Percentiles rank a stretch among this genome's conserved stretches.
Evolutionary conservation across 2,329 filamentous ascomycete genomes (phyloP).

Genomic region (Trichoderma atrobrunneum): DNA sequence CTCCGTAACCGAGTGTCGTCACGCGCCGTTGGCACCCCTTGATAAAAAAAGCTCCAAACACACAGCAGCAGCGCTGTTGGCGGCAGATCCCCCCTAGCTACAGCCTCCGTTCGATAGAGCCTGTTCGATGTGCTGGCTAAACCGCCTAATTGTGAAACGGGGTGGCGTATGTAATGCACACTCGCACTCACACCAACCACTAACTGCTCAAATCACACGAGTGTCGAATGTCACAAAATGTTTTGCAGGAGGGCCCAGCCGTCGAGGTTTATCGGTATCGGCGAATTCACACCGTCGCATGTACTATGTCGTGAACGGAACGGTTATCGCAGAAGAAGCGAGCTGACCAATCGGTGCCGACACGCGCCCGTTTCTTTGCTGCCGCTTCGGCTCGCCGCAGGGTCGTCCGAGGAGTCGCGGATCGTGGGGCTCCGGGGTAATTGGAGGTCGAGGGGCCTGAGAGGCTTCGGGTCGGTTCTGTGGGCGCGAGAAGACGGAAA

Average conservation of each 20-base stretch:
- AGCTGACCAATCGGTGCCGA: conserved; percentile 12
- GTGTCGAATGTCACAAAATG: not conserved
- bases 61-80: not conserved
- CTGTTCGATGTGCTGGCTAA: conserved; percentile 8
- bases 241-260: not conserved
- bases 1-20: not conserved
- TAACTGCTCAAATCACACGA: not conserved
- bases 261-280: not conserved
- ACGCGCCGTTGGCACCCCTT: conserved; percentile 5
- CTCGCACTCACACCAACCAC: conserved; percentile 6
- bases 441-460: not conserved
- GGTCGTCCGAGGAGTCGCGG: not conserved
- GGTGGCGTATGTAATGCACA: not conserved
- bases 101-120: not conserved
- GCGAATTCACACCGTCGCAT: not conserved
- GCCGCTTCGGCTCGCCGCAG: not conserved
- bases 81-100: not conserved
- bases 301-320: not conserved
- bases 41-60: not conserved
- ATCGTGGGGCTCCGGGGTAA: not conserved
- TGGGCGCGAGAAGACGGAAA: not conserved
- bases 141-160: not conserved
- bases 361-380: not conserved
- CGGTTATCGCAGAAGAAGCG: not conserved
- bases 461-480: not conserved